These are phyloP conservation scores for Trichophyton simii DNA, from an alignment of 2,329 filamentous ascomycete species.

Conservation along the genomic window DNA sequence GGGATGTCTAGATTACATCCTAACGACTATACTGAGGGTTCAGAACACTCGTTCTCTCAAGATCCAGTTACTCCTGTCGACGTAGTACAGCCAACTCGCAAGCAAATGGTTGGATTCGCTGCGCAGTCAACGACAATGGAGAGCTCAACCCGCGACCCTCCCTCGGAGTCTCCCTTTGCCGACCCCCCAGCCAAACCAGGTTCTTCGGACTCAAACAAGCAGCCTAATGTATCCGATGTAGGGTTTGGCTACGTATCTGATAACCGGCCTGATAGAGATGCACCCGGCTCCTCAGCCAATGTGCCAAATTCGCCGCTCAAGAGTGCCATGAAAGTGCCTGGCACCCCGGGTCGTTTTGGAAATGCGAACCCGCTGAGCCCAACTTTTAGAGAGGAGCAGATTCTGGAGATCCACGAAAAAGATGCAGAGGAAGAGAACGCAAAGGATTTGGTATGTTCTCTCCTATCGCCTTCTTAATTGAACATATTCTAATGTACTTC, in stretches of 20 bases:
- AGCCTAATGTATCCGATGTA: constrained; percentile 58
- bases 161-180: constrained; percentile 37
- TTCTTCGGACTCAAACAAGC: constrained; percentile 44
- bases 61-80: constrained; percentile 27
- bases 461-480: background rate
- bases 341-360: constrained; percentile 56
- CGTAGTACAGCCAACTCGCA: constrained; percentile 24
- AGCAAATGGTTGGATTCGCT: constrained; percentile 20
- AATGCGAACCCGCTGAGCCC: constrained; percentile 69
- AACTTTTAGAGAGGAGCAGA: constrained; percentile 77
- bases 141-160: constrained; percentile 38
- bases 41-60: constrained; percentile 12
- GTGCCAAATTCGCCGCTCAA: constrained; percentile 62
- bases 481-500: constrained; percentile 26
- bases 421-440: constrained; percentile 76
- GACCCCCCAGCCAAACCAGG: constrained; percentile 37
- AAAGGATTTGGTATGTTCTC: constrained; percentile 63
- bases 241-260: constrained; percentile 80
- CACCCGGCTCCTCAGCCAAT: constrained; percentile 39
- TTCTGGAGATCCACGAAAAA: constrained; percentile 72
- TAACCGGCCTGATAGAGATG: constrained; percentile 39
- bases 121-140: constrained; percentile 18
- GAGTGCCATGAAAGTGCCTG: constrained; percentile 79
- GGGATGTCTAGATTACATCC: constrained; percentile 12
- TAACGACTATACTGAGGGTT: constrained; percentile 8